Evolutionary conservation across 345 rosid species (phyloP).

Genomic region (Boechera retrofracta): DNA sequence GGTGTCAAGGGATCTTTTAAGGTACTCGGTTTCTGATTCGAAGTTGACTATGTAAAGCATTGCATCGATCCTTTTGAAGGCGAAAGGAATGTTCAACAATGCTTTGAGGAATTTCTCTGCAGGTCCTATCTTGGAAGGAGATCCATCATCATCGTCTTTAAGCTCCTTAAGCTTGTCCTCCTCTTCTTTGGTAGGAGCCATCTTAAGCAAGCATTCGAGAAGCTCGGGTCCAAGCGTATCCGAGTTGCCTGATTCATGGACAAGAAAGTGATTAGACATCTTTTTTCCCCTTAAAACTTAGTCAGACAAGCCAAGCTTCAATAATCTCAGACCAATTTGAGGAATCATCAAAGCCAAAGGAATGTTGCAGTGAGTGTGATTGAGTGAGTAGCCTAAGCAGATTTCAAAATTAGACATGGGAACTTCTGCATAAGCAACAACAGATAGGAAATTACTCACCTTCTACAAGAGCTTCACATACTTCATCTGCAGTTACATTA

Average conservation of each 20-base stretch:
- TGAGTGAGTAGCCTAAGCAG: not conserved
- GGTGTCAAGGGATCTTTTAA: conserved; percentile 73
- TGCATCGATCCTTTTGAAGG: conserved; percentile 89
- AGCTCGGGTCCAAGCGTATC: conserved; percentile 92
- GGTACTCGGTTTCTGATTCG: conserved; percentile 88
- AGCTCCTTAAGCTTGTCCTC: conserved; percentile 76
- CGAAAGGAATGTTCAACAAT: conserved; percentile 78
- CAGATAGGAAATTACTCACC: conserved; percentile 50
- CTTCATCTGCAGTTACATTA: conserved; percentile 90
- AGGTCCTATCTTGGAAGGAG: conserved; percentile 79
- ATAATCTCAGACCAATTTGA: not conserved
- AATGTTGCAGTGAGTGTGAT: not conserved
- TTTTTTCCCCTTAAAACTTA: not conserved
- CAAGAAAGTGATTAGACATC: not conserved
- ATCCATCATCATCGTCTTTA: conserved; percentile 56
- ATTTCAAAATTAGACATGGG: not conserved
- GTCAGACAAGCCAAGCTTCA: not conserved
- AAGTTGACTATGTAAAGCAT: conserved; percentile 89
- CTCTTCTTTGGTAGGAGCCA: conserved; percentile 96
- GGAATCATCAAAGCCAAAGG: not conserved
- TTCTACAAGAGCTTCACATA: conserved; percentile 88
- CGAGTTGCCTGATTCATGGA: conserved; percentile 66
- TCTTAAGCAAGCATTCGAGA: conserved; percentile 85
- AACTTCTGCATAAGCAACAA: not conserved
- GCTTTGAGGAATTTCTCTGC: conserved; percentile 95